These are phyloP conservation scores for Leccinum ochraceum DNA, from an alignment of 768 basidiomycete genomes.

Conservation along the genomic window DNA sequence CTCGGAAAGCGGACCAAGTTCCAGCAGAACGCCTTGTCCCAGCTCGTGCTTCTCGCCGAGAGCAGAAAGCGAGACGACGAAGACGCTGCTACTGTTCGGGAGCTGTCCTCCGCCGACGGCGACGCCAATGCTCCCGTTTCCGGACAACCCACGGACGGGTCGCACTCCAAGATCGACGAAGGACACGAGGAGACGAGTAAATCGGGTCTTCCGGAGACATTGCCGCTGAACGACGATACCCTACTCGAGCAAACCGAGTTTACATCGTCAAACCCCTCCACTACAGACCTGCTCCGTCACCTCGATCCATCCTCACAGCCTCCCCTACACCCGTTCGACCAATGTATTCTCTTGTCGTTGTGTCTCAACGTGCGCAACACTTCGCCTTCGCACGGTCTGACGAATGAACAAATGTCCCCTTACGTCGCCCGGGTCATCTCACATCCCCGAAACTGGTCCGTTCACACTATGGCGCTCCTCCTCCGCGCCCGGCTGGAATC, in stretches of 20 bases:
- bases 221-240: slow-evolving; percentile 93
- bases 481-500: slow-evolving; percentile 92
- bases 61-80: slow-evolving; percentile 52
- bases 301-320: slow-evolving; percentile 86
- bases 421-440: slow-evolving; percentile 88
- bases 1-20: slow-evolving; percentile 94
- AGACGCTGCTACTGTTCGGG: slow-evolving; percentile 4
- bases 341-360: slow-evolving; percentile 87
- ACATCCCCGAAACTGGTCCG: slow-evolving; percentile 92
- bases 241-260: slow-evolving; percentile 93
- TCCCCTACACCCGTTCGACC: slow-evolving; percentile 88
- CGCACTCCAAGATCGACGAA: slow-evolving; percentile 8
- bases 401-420: slow-evolving; percentile 88
- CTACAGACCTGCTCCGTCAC: slow-evolving; percentile 55
- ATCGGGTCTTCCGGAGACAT: slow-evolving; percentile 65
- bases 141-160: slow-evolving; percentile 8
- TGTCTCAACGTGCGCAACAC: slow-evolving; percentile 90
- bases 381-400: slow-evolving; percentile 87
- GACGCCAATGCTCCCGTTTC: neutral
- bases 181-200: slow-evolving; percentile 2
- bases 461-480: slow-evolving; percentile 95
- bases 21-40: slow-evolving; percentile 80
- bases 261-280: slow-evolving; percentile 65
- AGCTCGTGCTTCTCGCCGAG: slow-evolving; percentile 93
- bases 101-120: slow-evolving; percentile 1